These are phyloP conservation scores for Alternaria gansuensis DNA, from an alignment of 2,329 filamentous ascomycete species.

Conservation along the genomic window DNA sequence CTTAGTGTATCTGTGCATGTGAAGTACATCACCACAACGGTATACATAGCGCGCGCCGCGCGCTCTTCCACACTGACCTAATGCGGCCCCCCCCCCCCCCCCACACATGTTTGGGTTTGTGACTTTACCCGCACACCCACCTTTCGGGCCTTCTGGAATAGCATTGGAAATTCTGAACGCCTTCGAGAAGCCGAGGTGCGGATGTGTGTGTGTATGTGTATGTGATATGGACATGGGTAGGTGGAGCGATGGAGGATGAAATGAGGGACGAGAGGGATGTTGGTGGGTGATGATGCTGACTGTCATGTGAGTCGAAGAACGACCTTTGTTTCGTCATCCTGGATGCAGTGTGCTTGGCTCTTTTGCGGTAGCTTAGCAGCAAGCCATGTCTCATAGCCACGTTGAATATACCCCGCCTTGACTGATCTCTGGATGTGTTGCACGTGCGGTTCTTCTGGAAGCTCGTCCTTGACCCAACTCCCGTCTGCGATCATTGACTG, in stretches of 20 bases:
- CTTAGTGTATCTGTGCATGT: neutral
- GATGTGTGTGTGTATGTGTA: conserved; percentile 2
- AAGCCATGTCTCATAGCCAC: conserved; percentile 8
- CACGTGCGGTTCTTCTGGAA: neutral
- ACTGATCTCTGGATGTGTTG: neutral
- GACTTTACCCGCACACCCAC: conserved; percentile 16
- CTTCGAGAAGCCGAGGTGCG: conserved; percentile 11
- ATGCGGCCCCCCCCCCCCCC: conserved; percentile 5
- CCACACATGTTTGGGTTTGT: conserved; percentile 9
- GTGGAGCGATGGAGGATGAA: neutral
- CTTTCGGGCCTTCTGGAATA: conserved; percentile 19
- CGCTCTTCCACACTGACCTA: conserved; percentile 2
- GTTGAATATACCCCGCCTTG: neutral
- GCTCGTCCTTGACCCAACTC: neutral
- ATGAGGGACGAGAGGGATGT: neutral
- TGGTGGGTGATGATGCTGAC: conserved; percentile 3
- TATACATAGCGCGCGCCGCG: neutral
- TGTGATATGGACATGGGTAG: neutral
- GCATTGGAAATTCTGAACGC: conserved; percentile 7
- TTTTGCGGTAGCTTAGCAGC: neutral
- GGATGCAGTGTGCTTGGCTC: neutral
- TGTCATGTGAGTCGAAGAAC: neutral
- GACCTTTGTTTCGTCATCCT: neutral
- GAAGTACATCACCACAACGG: neutral
- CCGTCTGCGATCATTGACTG: neutral